Evolutionary conservation across 2,329 filamentous ascomycete species (phyloP).

Genomic region (Graphiopsis chlorocephala): DNA sequence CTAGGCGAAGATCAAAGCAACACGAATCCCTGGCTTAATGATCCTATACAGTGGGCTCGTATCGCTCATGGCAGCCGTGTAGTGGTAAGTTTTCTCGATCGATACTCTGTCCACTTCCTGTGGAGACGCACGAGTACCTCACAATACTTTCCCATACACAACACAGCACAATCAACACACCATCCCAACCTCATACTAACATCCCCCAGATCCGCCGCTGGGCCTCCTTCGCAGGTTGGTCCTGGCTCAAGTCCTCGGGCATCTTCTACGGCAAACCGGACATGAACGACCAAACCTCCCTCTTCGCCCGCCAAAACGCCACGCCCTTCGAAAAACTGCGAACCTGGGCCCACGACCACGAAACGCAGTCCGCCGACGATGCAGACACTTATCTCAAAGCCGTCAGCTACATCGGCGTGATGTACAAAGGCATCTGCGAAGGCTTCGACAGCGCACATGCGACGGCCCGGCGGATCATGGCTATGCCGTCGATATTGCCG

Average conservation of each 20-base stretch:
- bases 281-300: constrained; percentile 21
- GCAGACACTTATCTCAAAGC: constrained; percentile 21
- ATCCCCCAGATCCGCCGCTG: not conserved
- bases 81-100: not conserved
- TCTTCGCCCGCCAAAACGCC: constrained; percentile 24
- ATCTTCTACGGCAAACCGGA: constrained; percentile 25
- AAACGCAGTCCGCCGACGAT: constrained; percentile 21
- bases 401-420: constrained; percentile 24
- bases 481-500: constrained; percentile 27
- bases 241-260: constrained; percentile 6
- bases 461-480: constrained; percentile 25
- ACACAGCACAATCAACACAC: not conserved
- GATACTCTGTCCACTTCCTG: not conserved
- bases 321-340: constrained; percentile 26
- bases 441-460: constrained; percentile 20
- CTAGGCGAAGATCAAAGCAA: constrained; percentile 23
- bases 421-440: constrained; percentile 25
- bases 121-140: not conserved
- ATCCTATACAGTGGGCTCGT: constrained; percentile 26
- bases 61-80: constrained; percentile 24
- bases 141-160: not conserved
- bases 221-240: constrained; percentile 3
- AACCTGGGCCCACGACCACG: constrained; percentile 24
- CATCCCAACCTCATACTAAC: not conserved
- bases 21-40: constrained; percentile 19